phyloP scores from a whole-genome alignment of 1,284 basidiomycete species.

The Leucoagaricus sp. region DNA sequence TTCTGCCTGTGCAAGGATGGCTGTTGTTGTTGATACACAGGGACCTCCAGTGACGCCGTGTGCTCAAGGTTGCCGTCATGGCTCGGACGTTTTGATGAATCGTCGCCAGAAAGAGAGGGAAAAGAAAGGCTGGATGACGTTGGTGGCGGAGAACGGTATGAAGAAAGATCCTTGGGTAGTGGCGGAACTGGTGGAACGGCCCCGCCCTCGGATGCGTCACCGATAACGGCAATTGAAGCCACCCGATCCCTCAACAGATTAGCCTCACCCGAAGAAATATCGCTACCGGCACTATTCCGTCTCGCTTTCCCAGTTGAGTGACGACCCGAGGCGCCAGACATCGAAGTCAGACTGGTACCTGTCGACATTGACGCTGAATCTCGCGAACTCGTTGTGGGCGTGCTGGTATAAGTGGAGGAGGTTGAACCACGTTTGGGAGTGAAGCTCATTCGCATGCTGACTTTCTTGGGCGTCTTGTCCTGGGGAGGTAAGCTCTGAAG shows the following conservation, averaged over 20 bases:
- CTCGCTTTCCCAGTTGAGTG: slow-evolving; percentile 60
- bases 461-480: slow-evolving; percentile 71
- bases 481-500: slow-evolving; percentile 55
- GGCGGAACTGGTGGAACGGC: slow-evolving; percentile 94
- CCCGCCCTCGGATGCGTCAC: slow-evolving; percentile 60
- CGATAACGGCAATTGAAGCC: slow-evolving; percentile 55
- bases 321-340: slow-evolving; percentile 65
- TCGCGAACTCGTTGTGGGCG: slow-evolving; percentile 72
- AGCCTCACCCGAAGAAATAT: slow-evolving; percentile 73
- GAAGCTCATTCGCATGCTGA: slow-evolving; percentile 66
- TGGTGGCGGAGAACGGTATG: slow-evolving; percentile 69
- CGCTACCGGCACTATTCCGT: slow-evolving; percentile 85
- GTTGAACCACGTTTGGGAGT: slow-evolving; percentile 85
- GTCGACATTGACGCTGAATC: slow-evolving; percentile 81
- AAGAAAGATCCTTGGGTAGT: slow-evolving; percentile 87
- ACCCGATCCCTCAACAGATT: slow-evolving; percentile 66
- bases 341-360: slow-evolving; percentile 75
- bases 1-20: slow-evolving; percentile 38
- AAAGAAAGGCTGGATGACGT: slow-evolving; percentile 54
- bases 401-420: slow-evolving; percentile 82
- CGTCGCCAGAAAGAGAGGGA: slow-evolving; percentile 41
- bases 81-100: slow-evolving; percentile 38
- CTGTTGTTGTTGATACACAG: slow-evolving; percentile 33
- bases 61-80: slow-evolving; percentile 44
- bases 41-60: slow-evolving; percentile 55